phyloP scores from a whole-genome alignment of 2,329 filamentous ascomycete genomes.

The Stagonosporopsis chrysanthemi region DNA sequence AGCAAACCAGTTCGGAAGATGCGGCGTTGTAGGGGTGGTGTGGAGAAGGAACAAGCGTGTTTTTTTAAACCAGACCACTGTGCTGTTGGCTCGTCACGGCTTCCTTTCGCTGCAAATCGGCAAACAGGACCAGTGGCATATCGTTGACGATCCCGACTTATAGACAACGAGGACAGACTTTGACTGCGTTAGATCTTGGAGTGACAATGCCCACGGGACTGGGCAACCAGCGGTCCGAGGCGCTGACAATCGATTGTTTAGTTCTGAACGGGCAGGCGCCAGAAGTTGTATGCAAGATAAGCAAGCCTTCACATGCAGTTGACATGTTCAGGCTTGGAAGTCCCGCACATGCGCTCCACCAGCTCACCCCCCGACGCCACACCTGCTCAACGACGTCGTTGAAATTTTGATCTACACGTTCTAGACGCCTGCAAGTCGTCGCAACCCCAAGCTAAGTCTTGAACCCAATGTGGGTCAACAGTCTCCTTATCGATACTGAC shows the following conservation, averaged over 20 bases:
- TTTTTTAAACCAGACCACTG: not conserved
- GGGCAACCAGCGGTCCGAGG: not conserved
- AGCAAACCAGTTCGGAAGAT: not conserved
- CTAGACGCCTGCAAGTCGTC: slow-evolving; percentile 19
- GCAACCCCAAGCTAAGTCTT: slow-evolving; percentile 15
- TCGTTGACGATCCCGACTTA: not conserved
- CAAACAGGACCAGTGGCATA: not conserved
- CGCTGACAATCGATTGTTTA: not conserved
- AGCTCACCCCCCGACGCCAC: slow-evolving; percentile 14
- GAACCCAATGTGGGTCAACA: slow-evolving; percentile 11
- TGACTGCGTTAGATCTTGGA: not conserved
- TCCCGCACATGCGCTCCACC: slow-evolving; percentile 3
- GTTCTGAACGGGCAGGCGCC: not conserved
- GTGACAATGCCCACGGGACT: not conserved
- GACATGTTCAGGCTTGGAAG: not conserved
- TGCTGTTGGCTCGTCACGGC: slow-evolving; percentile 4
- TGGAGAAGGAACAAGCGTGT: slow-evolving; percentile 4
- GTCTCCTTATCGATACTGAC: slow-evolving; percentile 17
- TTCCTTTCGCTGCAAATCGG: slow-evolving; percentile 4
- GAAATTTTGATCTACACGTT: slow-evolving; percentile 18
- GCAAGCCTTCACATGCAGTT: slow-evolving; percentile 12
- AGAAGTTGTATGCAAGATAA: not conserved
- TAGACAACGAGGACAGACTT: not conserved
- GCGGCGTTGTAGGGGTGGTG: slow-evolving; percentile 8
- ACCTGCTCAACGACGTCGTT: slow-evolving; percentile 12